Conservation (phyloP, 148 eudicot species). For the Rhododendron molle region DNA sequence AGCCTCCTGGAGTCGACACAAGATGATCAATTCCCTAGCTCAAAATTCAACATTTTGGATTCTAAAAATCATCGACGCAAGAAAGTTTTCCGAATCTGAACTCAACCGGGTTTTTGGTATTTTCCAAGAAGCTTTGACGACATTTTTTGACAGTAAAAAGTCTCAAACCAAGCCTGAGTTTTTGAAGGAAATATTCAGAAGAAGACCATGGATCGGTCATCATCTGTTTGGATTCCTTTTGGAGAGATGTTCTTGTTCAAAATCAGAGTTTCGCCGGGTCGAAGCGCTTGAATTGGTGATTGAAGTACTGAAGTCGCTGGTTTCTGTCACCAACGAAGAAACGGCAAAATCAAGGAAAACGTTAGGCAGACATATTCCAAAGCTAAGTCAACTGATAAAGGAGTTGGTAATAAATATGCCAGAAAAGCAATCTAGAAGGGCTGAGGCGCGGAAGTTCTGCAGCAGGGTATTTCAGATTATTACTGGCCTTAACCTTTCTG, state of each 20-base stretch:
- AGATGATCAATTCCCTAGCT: slow-evolving; percentile 68
- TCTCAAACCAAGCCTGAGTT: slow-evolving; percentile 70
- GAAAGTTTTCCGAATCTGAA: slow-evolving; percentile 52
- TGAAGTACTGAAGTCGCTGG: slow-evolving; percentile 45
- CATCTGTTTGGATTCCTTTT: slow-evolving; percentile 63
- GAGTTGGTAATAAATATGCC: slow-evolving; percentile 66
- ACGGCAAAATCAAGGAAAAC: slow-evolving; percentile 30
- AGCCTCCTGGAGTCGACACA: slow-evolving; percentile 50
- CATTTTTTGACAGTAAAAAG: slow-evolving; percentile 71
- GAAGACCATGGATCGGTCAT: slow-evolving; percentile 80
- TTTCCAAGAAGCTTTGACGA: slow-evolving; percentile 39
- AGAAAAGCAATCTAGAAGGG: slow-evolving; percentile 68
- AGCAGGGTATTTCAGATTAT: slow-evolving; percentile 52
- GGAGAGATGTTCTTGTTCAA: slow-evolving; percentile 55
- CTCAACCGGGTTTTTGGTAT: slow-evolving; percentile 47
- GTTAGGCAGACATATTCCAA: slow-evolving; percentile 43
- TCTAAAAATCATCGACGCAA: slow-evolving; percentile 72
- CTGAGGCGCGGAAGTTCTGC: slow-evolving; percentile 78
- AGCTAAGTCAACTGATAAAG: slow-evolving; percentile 44
- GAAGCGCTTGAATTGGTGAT: slow-evolving; percentile 72
- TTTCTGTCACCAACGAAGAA: slow-evolving; percentile 29
- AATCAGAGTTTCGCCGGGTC: slow-evolving; percentile 58
- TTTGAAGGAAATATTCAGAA: slow-evolving; percentile 69
- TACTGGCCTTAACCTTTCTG: slow-evolving; percentile 34
- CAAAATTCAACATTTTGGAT: slow-evolving; percentile 82